Evolutionary conservation across 2,329 filamentous ascomycete species (phyloP), one percentile per base, ranked within the genome.

Genomic region (Verticillium alfalfae): DNA sequence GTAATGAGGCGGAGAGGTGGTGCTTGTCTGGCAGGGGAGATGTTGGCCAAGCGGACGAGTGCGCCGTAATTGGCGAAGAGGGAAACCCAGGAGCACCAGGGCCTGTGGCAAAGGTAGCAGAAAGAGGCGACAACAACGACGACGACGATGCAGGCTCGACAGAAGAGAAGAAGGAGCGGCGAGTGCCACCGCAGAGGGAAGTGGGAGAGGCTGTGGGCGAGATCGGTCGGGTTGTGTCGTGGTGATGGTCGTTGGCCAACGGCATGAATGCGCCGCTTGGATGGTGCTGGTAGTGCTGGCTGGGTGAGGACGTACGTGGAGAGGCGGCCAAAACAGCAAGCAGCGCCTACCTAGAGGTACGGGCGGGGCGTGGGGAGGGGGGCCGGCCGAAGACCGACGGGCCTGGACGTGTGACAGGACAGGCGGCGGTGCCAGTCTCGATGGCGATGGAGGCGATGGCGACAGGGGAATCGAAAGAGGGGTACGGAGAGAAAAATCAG

Each of bases 191-290:
- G 45, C 45, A 22, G 45, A 18, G 22, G 45, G 18, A 52, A 22
- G n/a, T 18, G 7, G 18, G 18, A 52, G 45, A 52, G 18, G 22
- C 45, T 52, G 45, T 26, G n/a, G 45, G 45, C 22, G 41, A 54
- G 58, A 49, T 37, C 57, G 57, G 45, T 52, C 45, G 45, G 18
- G n/a, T 52, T 52, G 45, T 13, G 45, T 52, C 45, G 45, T 52
- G 58, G 41, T 22, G 41, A 26, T 56, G 38, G n/a, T 65, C 60
- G 63, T 64, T 57, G 59, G 62, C 59, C 59, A 61, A 52, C 63
- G 63, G 64, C 65, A 66, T 66, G 65, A 66, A 66, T 64, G 65
- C 60, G 62, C 62, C 49, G 56, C 34, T 45, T 38, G 34, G 34
- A 34, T 18, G n/a, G 26, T 36, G 56, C 7, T 13, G 18, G 45